Evolutionary conservation across 164 flowering plant species (phyloP).

Genomic region (Dillenia suffruticosa): DNA sequence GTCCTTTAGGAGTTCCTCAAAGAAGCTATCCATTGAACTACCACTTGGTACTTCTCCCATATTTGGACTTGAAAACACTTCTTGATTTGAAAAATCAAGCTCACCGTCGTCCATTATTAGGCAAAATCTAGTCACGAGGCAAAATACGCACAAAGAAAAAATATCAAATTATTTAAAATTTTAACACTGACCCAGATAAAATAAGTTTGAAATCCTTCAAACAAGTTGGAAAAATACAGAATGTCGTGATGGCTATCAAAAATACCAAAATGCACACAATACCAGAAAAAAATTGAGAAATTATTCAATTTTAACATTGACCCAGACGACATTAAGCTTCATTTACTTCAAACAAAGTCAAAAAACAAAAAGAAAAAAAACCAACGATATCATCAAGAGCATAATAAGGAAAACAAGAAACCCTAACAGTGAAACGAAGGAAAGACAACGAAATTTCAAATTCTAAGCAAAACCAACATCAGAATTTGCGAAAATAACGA

Average conservation of each 20-base stretch:
- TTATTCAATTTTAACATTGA: not conserved
- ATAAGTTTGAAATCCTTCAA: not conserved
- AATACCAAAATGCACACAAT: not conserved
- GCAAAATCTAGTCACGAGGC: not conserved
- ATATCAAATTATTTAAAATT: not conserved
- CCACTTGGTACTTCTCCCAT: slow-evolving; percentile 43
- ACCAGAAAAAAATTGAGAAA: slow-evolving; percentile 1
- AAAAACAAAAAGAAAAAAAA: no score
- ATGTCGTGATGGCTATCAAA: not conserved
- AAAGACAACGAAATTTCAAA: not conserved
- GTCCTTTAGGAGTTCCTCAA: slow-evolving; percentile 65
- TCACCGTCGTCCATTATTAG: slow-evolving; percentile 78
- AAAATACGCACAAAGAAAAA: not conserved
- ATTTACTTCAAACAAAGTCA: no score
- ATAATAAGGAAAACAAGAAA: no score
- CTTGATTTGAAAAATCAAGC: slow-evolving; percentile 70
- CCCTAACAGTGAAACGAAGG: no score
- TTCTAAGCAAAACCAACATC: slow-evolving; percentile 1
- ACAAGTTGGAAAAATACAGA: not conserved
- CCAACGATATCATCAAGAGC: no score
- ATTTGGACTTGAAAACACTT: slow-evolving; percentile 38
- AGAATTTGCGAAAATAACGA: not conserved
- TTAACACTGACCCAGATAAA: slow-evolving; percentile 15
- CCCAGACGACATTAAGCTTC: no score
- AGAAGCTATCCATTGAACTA: slow-evolving; percentile 66